Percentiles rank a stretch among this genome's conserved stretches.
These are phyloP conservation scores for Pythium chondricola DNA, from an alignment of 352 stramenopile species.

Conservation along the genomic window DNA sequence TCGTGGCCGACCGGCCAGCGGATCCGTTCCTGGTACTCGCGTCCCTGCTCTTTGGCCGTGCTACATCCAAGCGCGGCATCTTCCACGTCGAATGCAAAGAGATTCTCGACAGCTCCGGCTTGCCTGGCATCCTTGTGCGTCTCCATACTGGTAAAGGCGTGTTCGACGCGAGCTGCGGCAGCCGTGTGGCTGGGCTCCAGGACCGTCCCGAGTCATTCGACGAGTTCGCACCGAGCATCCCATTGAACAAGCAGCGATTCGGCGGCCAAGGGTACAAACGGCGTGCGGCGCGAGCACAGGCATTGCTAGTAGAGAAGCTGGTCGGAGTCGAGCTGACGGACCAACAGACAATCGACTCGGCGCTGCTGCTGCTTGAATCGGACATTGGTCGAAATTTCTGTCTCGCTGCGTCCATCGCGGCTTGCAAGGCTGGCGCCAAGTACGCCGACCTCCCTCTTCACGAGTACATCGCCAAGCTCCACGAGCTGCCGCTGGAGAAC, in stretches of 20 bases:
- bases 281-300: constrained; percentile 28
- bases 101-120: constrained; percentile 33
- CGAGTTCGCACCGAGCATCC: constrained; percentile 19
- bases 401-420: constrained; percentile 51
- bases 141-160: constrained; percentile 67
- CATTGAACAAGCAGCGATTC: constrained; percentile 33
- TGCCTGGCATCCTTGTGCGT: constrained; percentile 39
- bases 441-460: constrained; percentile 43
- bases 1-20: constrained; percentile 51
- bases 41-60: constrained; percentile 44
- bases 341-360: constrained; percentile 33
- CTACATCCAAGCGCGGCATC: constrained; percentile 59
- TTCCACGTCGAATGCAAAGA: constrained; percentile 57
- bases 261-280: constrained; percentile 30
- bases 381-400: constrained; percentile 50
- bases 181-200: constrained; percentile 23
- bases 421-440: constrained; percentile 57
- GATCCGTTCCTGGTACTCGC: constrained; percentile 73
- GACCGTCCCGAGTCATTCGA: constrained; percentile 29
- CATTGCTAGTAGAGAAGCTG: constrained; percentile 34
- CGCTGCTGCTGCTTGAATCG: constrained; percentile 30
- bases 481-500: constrained; percentile 35
- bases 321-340: constrained; percentile 37
- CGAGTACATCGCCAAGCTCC: constrained; percentile 48
- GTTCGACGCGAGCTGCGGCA: constrained; percentile 47